A percentile compares a stretch with the other conserved stretches of the same genome.
These are phyloP conservation scores for Nakaseomyces delphensis DNA, from an alignment of 1,139 yeast species.

Conservation along the genomic window DNA sequence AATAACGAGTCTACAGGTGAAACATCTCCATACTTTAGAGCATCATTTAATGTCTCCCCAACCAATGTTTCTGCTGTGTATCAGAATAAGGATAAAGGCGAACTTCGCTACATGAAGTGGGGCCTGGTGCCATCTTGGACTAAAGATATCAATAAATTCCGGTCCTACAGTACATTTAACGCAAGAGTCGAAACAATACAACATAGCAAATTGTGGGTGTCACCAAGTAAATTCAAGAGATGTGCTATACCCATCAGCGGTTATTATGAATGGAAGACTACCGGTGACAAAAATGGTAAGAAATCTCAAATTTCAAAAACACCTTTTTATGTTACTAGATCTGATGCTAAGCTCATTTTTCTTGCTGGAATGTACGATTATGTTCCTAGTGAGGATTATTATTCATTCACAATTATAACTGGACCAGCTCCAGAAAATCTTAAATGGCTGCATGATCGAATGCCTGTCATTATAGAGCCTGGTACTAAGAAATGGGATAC, in stretches of 20 bases:
- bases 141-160: constrained; percentile 31
- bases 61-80: constrained; percentile 42
- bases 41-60: constrained; percentile 45
- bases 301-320: constrained; percentile 27
- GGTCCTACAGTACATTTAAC: constrained; percentile 45
- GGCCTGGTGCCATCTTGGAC: constrained; percentile 51
- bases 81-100: constrained; percentile 17
- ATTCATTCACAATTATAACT: constrained; percentile 66
- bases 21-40: constrained; percentile 1
- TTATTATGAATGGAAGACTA: constrained; percentile 68
- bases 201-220: constrained; percentile 42
- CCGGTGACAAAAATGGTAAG: constrained; percentile 21
- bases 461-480: constrained; percentile 64
- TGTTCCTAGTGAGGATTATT: constrained; percentile 29
- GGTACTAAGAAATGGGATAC: constrained; percentile 45
- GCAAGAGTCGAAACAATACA: constrained; percentile 53
- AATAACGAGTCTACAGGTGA: not conserved
- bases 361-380: constrained; percentile 59
- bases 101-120: constrained; percentile 46
- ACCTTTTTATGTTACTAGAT: constrained; percentile 60
- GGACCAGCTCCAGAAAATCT: constrained; percentile 55
- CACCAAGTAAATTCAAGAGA: constrained; percentile 27
- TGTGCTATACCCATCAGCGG: constrained; percentile 78
- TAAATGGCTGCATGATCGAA: constrained; percentile 65
- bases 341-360: constrained; percentile 45